phyloP scores from a whole-genome alignment of 805 yeast species.

The Wickerhamomyces chambardii region DNA sequence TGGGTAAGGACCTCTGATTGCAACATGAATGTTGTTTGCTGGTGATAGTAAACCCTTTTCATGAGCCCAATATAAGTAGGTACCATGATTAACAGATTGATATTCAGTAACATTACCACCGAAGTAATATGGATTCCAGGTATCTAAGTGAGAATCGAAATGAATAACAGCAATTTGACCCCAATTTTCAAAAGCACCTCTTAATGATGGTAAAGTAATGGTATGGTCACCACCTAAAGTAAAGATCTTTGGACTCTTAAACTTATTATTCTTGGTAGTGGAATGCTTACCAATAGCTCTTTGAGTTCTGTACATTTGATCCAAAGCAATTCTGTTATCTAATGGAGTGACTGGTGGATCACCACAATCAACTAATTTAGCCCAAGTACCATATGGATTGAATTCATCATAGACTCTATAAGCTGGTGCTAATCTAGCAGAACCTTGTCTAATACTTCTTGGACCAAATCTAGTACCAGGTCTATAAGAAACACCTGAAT shows the following conservation, averaged over 20 bases:
- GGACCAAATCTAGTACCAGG: constrained; percentile 51
- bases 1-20: constrained; percentile 55
- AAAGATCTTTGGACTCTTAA: constrained; percentile 26
- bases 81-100: constrained; percentile 56
- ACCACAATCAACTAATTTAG: constrained; percentile 47
- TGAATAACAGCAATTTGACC: constrained; percentile 39
- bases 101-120: constrained; percentile 58
- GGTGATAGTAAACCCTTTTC: constrained; percentile 51
- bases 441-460: constrained; percentile 33
- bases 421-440: constrained; percentile 33
- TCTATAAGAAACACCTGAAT: constrained; percentile 40
- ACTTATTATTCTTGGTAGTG: constrained; percentile 19
- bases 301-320: constrained; percentile 45
- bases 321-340: constrained; percentile 51
- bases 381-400: constrained; percentile 45
- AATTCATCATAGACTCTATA: constrained; percentile 43
- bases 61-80: constrained; percentile 61
- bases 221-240: constrained; percentile 53
- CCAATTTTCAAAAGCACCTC: constrained; percentile 35
- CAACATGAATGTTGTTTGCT: constrained; percentile 48
- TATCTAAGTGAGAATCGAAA: constrained; percentile 63
- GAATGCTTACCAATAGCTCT: constrained; percentile 32
- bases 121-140: constrained; percentile 55
- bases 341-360: constrained; percentile 58
- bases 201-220: constrained; percentile 37